A percentile compares a stretch with the other conserved stretches of the same genome.
Evolutionary conservation across 805 yeast species (phyloP).

Genomic region (Millerozyma acaciae): DNA sequence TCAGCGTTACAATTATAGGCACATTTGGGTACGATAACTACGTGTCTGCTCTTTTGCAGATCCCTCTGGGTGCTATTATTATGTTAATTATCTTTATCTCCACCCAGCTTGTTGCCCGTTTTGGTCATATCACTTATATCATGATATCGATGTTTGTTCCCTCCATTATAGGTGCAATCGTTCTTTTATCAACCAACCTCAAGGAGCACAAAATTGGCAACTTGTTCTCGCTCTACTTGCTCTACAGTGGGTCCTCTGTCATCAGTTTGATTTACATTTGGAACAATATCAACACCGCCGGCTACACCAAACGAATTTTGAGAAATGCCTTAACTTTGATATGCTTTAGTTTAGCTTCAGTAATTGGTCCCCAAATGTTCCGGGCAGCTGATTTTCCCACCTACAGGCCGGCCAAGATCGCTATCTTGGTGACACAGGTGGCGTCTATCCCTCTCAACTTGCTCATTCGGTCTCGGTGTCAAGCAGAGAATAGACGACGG

Average conservation of each 20-base stretch:
- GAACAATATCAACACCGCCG: conserved; percentile 65
- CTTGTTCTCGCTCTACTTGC: conserved; percentile 45
- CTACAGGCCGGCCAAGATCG: conserved; percentile 57
- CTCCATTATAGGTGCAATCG: conserved; percentile 35
- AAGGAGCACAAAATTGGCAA: conserved; percentile 40
- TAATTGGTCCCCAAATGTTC: conserved; percentile 69
- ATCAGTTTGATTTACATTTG: conserved; percentile 58
- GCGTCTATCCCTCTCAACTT: conserved; percentile 42
- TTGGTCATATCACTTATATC: conserved; percentile 24
- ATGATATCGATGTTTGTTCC: conserved; percentile 28
- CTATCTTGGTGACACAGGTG: conserved; percentile 48
- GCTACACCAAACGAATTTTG: conserved; percentile 68
- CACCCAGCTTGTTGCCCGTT: conserved; percentile 27
- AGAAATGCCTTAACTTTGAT: conserved; percentile 57
- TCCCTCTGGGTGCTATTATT: conserved; percentile 55
- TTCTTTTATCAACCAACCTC: conserved; percentile 30
- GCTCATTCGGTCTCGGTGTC: conserved; percentile 40
- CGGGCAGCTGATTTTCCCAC: conserved; percentile 47
- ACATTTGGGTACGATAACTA: conserved; percentile 47
- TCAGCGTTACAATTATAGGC: conserved; percentile 49
- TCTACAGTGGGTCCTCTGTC: conserved; percentile 54
- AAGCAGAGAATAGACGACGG: conserved; percentile 48
- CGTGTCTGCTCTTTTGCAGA: conserved; percentile 47
- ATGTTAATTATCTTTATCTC: conserved; percentile 28
- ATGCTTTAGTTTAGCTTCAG: conserved; percentile 63